Base-by-base conservation (phyloP, 78 protist genomes). In the Protostelium mycophagum region DNA sequence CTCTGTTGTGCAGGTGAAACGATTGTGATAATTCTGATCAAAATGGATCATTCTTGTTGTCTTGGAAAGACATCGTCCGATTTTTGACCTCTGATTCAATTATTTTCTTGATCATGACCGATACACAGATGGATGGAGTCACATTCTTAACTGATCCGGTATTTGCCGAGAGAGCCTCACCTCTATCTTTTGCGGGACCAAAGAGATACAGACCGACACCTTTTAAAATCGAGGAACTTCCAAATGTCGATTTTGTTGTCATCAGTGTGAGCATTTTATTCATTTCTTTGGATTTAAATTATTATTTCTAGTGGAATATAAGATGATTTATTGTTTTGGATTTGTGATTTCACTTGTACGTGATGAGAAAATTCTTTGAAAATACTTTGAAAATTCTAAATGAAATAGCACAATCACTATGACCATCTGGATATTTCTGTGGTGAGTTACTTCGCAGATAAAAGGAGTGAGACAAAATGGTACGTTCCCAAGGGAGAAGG, bases 111-210 rank as follows among this genome's bases (percentile, higher is more conserved):
- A 51, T 51, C 73, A 16, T 51, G 73, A 51, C 73, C 5, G 5
- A 5, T 16, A 51, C 5, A 51, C 95, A 93, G 39, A 38, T 91
- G 37, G 90, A 90, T 29, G 95, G 95, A 0, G 23, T 84, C 16
- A 87, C 38, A 28, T 93, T 93, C 51, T 28, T 93, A 0, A 93
- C 95, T 0, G 95, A 93, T 87, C 95, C 95, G 29, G 92, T 93
- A 16, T 89, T 87, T 85, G 28, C 83, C 16, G 51, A 87, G 35
- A 73, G 93, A 35, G 63, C 90, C 86, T 90, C 95, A 83, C 95
- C 95, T 1, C 36, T 90, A 16, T 28, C 31, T 0, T 85, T 87
- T 28, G 89, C 89, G 31, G 95, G 95, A 9, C 95, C 95, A 35
- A 86, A 73, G 0, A 16, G 95, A n/a, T 35, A 85, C 34, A 38